These are phyloP conservation scores for Draba incana DNA, from an alignment of 345 rosid genomes.

Conservation along the genomic window DNA sequence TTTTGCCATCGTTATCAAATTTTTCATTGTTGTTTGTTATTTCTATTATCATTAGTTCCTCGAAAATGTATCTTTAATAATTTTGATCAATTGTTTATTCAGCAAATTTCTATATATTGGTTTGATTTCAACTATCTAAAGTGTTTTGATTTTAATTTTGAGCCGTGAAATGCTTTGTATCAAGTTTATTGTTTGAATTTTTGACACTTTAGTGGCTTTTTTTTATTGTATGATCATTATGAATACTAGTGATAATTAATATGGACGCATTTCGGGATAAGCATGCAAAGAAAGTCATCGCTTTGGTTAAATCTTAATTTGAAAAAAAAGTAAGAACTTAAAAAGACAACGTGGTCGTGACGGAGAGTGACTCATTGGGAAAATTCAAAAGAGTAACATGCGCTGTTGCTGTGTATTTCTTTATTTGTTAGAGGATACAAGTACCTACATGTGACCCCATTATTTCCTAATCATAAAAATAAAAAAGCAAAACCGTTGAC, in stretches of 20 bases:
- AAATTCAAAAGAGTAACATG: constrained; percentile 43
- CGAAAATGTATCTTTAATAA: constrained; percentile 36
- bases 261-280: constrained; percentile 34
- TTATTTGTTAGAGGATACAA: constrained; percentile 30
- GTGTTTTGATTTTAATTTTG: too few species aligned
- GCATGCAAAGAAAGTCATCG: constrained; percentile 39
- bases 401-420: constrained; percentile 38
- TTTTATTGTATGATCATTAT: constrained; percentile 19
- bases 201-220: constrained; percentile 1
- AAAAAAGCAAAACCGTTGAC: constrained; percentile 42
- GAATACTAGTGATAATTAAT: not conserved
- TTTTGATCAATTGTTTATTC: constrained; percentile 40
- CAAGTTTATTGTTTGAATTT: constrained; percentile 11
- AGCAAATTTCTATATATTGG: not conserved
- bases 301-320: constrained; percentile 31
- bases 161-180: not conserved
- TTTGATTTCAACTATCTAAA: constrained; percentile 2
- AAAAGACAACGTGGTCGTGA: constrained; percentile 42
- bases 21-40: constrained; percentile 17
- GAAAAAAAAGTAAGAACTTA: not conserved
- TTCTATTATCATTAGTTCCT: constrained; percentile 4
- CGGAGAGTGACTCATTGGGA: constrained; percentile 40
- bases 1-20: constrained; percentile 7
- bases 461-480: constrained; percentile 39
- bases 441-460: constrained; percentile 44